These are phyloP conservation scores for Stenogyne calaminthoides DNA, from an alignment of 305 asterid species.

Conservation along the genomic window DNA sequence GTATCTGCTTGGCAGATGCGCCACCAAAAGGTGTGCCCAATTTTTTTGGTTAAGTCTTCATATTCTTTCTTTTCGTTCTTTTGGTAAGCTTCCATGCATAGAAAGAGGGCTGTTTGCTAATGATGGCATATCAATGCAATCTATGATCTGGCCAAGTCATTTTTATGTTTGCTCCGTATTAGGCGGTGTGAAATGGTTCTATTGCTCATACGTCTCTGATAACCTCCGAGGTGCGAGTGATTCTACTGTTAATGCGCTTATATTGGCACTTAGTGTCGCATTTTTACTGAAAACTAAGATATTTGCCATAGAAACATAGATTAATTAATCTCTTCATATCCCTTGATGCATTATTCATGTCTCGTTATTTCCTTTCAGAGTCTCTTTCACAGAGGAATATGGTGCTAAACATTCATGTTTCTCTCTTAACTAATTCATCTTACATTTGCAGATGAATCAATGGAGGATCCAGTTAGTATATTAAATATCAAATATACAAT, in stretches of 20 bases:
- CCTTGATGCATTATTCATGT: background rate
- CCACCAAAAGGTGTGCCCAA: conserved; percentile 46
- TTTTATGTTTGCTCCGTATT: conserved; percentile 3
- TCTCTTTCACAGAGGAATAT: conserved; percentile 5
- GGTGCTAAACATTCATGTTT: conserved; percentile 6
- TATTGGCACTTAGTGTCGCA: background rate
- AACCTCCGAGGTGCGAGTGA: background rate
- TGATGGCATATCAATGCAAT: conserved; percentile 21
- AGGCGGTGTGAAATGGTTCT: conserved; percentile 12
- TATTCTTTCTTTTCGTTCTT: conserved; percentile 27
- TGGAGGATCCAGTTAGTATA: conserved; percentile 59
- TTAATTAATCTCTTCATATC: background rate
- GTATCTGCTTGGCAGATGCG: conserved; percentile 61
- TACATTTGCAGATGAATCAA: conserved; percentile 55
- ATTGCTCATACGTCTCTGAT: background rate
- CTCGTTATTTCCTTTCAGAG: background rate
- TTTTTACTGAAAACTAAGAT: background rate
- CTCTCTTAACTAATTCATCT: conserved; percentile 5
- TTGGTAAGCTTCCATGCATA: conserved; percentile 19
- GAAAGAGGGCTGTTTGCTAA: background rate
- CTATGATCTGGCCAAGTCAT: conserved; percentile 20
- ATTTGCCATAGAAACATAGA: background rate
- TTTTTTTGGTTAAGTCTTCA: conserved; percentile 4
- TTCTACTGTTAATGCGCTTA: background rate
- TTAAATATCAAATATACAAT: conserved; percentile 73